These are phyloP conservation scores for Bolboschoenoplectus hybrid DNA, from an alignment of 202 grass and related monocot genomes.

Conservation along the genomic window DNA sequence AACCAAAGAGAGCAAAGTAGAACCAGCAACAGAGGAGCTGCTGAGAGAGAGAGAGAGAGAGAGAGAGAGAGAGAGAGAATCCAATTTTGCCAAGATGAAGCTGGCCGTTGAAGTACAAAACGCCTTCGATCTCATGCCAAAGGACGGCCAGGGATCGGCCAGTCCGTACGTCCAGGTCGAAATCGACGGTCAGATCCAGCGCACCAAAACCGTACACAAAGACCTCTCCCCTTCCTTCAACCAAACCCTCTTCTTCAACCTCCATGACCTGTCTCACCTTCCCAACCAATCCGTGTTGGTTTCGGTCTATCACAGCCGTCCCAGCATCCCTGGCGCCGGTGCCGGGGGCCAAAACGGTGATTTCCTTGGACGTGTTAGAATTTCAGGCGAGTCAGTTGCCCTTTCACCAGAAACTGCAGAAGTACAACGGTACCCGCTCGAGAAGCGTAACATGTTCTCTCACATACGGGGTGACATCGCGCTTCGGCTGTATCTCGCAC, in stretches of 20 bases:
- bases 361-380: slow-evolving; percentile 72
- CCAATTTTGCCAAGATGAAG: slow-evolving; percentile 50
- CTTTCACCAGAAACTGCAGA: slow-evolving; percentile 41
- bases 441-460: slow-evolving; percentile 76
- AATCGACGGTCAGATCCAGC: slow-evolving; percentile 71
- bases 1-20: background rate
- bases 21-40: background rate
- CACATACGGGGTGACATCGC: slow-evolving; percentile 82
- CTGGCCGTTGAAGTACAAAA: slow-evolving; percentile 66
- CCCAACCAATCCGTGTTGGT: slow-evolving; percentile 50
- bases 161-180: slow-evolving; percentile 80
- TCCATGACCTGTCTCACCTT: slow-evolving; percentile 47
- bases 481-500: slow-evolving; percentile 51
- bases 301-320: slow-evolving; percentile 59
- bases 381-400: slow-evolving; percentile 51
- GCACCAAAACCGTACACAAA: slow-evolving; percentile 58
- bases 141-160: slow-evolving; percentile 61
- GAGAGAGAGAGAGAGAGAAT: slow-evolving; percentile 14
- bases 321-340: slow-evolving; percentile 22
- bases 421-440: slow-evolving; percentile 68
- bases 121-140: slow-evolving; percentile 61
- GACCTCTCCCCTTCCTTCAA: slow-evolving; percentile 69
- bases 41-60: slow-evolving; percentile 27
- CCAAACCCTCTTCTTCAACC: slow-evolving; percentile 72
- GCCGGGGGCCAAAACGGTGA: slow-evolving; percentile 40